A percentile compares a stretch with the other conserved stretches of the same genome.
phyloP scores from a whole-genome alignment of 805 yeast species.

The Candida ulmi region DNA sequence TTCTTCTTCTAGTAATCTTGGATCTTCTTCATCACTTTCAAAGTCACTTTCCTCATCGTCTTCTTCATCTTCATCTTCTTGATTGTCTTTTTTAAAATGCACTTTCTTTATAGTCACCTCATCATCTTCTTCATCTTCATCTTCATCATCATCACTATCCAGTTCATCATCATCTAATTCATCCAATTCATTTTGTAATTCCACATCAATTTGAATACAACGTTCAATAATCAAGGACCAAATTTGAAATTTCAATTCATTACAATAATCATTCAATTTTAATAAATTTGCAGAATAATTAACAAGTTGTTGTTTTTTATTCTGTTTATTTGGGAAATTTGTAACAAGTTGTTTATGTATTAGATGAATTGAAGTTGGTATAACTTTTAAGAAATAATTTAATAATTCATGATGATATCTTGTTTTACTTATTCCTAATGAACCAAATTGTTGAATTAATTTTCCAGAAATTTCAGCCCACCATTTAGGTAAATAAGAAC shows the following conservation, averaged over 20 bases:
- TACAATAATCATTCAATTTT: constrained; percentile 57
- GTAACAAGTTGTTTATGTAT: constrained; percentile 53
- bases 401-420: constrained; percentile 61
- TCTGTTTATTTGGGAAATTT: constrained; percentile 77
- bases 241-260: constrained; percentile 63
- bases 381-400: constrained; percentile 55
- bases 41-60: constrained; percentile 23
- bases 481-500: constrained; percentile 87
- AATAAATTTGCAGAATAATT: constrained; percentile 66
- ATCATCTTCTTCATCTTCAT: constrained; percentile 9
- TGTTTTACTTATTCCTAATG: constrained; percentile 25
- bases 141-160: constrained; percentile 23
- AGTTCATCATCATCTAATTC: constrained; percentile 52
- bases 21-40: constrained; percentile 43
- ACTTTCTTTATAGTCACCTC: constrained; percentile 13
- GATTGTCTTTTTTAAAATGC: constrained; percentile 8
- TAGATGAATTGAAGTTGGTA: constrained; percentile 74
- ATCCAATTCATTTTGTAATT: constrained; percentile 81
- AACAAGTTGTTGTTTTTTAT: constrained; percentile 44
- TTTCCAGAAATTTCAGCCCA: constrained; percentile 74
- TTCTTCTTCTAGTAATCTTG: constrained; percentile 42
- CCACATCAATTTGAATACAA: constrained; percentile 85
- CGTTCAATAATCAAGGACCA: constrained; percentile 82
- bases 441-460: constrained; percentile 56
- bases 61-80: constrained; percentile 20